Evolutionary conservation across 2,329 filamentous ascomycete genomes (phyloP).

Genomic region (Alternaria gaisen): DNA sequence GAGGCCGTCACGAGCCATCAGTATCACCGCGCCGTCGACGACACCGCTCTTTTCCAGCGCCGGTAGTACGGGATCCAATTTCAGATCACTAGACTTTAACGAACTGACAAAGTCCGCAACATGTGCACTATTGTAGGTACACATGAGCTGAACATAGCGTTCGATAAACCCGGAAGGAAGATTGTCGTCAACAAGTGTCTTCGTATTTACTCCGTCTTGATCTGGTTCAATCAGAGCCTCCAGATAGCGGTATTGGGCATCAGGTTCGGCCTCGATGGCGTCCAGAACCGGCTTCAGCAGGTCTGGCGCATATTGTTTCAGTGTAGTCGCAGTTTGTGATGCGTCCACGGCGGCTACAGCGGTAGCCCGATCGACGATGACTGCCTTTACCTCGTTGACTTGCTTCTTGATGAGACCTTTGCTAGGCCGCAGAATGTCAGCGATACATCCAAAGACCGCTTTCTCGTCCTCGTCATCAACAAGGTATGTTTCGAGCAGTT

Average conservation of each 20-base stretch:
- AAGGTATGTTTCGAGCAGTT: slow-evolving; percentile 82
- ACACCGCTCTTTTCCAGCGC: slow-evolving; percentile 89
- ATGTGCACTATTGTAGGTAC: slow-evolving; percentile 79
- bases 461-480: slow-evolving; percentile 81
- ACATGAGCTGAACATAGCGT: slow-evolving; percentile 90
- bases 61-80: slow-evolving; percentile 81
- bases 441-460: slow-evolving; percentile 80
- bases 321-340: slow-evolving; percentile 68
- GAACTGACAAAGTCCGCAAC: slow-evolving; percentile 85
- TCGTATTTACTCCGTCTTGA: slow-evolving; percentile 18
- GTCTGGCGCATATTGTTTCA: slow-evolving; percentile 69
- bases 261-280: slow-evolving; percentile 67
- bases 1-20: slow-evolving; percentile 89
- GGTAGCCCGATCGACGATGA: slow-evolving; percentile 71
- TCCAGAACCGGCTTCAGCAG: slow-evolving; percentile 73
- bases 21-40: slow-evolving; percentile 88
- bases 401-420: slow-evolving; percentile 74
- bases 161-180: slow-evolving; percentile 72
- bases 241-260: slow-evolving; percentile 79
- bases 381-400: slow-evolving; percentile 72
- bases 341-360: slow-evolving; percentile 75
- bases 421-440: slow-evolving; percentile 73
- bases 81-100: slow-evolving; percentile 79
- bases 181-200: slow-evolving; percentile 28
- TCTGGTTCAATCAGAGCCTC: slow-evolving; percentile 75